Conservation (phyloP, 2,329 filamentous ascomycete species). For the Colletotrichum costaricense region DNA sequence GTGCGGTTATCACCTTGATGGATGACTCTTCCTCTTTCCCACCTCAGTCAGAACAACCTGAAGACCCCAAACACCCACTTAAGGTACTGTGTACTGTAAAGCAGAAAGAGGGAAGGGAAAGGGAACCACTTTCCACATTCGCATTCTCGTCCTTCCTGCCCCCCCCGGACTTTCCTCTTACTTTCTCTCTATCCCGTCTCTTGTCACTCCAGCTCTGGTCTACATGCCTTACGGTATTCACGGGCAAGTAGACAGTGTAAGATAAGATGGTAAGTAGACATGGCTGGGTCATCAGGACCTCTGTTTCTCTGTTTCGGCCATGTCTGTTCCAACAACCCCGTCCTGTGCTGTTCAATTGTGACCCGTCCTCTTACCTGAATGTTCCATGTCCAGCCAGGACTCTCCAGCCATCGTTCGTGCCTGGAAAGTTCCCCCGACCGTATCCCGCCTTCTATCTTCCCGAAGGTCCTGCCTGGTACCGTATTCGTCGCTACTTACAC, state of each 20-base stretch:
- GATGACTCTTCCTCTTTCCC: slow-evolving; percentile 29
- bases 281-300: neutral
- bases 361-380: neutral
- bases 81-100: neutral
- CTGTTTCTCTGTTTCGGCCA: neutral
- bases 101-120: neutral
- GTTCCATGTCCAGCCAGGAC: neutral
- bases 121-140: slow-evolving; percentile 28
- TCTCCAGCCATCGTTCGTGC: neutral
- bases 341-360: neutral
- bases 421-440: neutral
- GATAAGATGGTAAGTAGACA: too few species aligned
- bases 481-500: slow-evolving; percentile 1
- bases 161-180: slow-evolving; percentile 5
- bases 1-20: slow-evolving; percentile 7
- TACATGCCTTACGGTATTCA: neutral
- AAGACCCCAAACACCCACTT: too few species aligned
- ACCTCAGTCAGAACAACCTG: slow-evolving; percentile 15
- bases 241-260: too few species aligned
- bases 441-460: neutral
- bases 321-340: neutral
- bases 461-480: neutral
- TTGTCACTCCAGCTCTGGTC: neutral
- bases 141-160: slow-evolving; percentile 8
- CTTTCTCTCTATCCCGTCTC: neutral